Conservation (phyloP, 2,329 filamentous ascomycete genomes). For the Elsinoe arachidis region DNA sequence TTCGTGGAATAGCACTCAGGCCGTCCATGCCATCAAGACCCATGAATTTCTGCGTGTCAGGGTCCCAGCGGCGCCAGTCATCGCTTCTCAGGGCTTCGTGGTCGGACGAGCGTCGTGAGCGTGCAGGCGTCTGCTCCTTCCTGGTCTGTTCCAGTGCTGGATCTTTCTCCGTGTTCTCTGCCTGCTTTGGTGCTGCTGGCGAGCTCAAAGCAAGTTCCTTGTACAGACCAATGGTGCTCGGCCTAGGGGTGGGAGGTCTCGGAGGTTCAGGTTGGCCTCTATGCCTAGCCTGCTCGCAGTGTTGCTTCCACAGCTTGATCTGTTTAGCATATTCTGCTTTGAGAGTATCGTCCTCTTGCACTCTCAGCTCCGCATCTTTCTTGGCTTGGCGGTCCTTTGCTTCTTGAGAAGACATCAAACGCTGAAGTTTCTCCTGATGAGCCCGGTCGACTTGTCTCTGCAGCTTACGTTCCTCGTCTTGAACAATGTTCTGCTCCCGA, state of each 20-base stretch:
- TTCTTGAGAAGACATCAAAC: neutral
- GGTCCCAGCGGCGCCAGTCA: neutral
- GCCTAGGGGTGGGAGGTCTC: neutral
- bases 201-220: neutral
- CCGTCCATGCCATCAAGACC: constrained; percentile 1
- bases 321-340: neutral
- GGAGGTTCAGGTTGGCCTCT: neutral
- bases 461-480: neutral
- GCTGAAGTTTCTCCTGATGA: neutral
- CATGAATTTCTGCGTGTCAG: neutral
- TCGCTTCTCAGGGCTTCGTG: neutral
- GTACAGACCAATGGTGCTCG: neutral
- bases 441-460: neutral
- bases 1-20: neutral
- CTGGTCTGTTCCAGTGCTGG: neutral
- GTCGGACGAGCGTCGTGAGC: neutral
- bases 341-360: neutral
- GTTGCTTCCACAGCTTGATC: neutral
- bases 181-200: neutral
- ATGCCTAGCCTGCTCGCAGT: neutral
- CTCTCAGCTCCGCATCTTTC: neutral
- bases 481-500: neutral
- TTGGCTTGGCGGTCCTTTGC: neutral
- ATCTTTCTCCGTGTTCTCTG: neutral
- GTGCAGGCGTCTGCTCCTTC: neutral